Evolutionary conservation across 2,329 filamentous ascomycete species (phyloP).

Genomic region (Botrytis pseudocinerea): DNA sequence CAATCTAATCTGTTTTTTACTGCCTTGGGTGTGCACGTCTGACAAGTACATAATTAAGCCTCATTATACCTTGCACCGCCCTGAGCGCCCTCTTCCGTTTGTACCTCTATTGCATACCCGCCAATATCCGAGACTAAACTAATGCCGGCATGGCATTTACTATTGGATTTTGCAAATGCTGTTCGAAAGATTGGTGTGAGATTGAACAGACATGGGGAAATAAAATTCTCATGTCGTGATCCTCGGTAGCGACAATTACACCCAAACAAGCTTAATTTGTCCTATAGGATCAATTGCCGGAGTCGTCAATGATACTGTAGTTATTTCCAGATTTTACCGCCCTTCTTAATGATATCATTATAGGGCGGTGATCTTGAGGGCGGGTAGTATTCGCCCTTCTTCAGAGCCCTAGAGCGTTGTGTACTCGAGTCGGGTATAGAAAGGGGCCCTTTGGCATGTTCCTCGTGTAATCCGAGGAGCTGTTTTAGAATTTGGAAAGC

Average conservation of each 20-base stretch:
- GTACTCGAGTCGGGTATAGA: constrained; percentile 15
- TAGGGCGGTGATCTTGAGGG: neutral
- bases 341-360: neutral
- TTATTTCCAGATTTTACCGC: neutral
- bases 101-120: constrained; percentile 2
- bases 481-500: neutral
- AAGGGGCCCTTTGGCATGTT: neutral
- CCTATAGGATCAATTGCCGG: constrained; percentile 15
- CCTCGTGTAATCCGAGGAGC: neutral
- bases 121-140: constrained; percentile 7
- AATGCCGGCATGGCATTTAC: constrained; percentile 15
- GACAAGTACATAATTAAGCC: neutral
- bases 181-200: neutral
- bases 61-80: constrained; percentile 7
- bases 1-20: constrained; percentile 12
- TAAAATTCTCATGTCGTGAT: neutral
- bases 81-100: neutral
- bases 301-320: constrained; percentile 2
- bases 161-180: neutral
- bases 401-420: neutral
- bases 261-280: constrained; percentile 2
- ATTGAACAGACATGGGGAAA: constrained; percentile 4
- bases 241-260: neutral
- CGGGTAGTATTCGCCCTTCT: constrained; percentile 1
- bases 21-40: neutral